Base-by-base conservation (phyloP, 805 yeast genomes). In the Dipodascopsis uninucleata region DNA sequence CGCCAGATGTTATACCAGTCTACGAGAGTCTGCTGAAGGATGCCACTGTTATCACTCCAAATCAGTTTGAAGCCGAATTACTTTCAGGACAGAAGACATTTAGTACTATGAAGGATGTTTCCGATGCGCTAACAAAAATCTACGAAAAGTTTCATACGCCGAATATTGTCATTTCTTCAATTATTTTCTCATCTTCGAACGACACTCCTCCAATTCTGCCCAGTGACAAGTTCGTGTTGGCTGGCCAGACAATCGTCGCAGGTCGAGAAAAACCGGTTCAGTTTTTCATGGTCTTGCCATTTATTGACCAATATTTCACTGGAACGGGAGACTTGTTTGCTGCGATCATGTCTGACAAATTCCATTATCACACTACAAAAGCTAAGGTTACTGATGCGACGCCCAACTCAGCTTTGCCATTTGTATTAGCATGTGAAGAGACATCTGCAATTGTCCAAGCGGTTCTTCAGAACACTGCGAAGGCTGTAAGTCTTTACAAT, bases 301-400 rank as follows among this genome's bases (percentile, higher is more conserved):
- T 72, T 28, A 75, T 86, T 32, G 78, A 81, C 43, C 81, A 90
- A 4, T 87, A 90, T 62, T 90, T 89, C 66, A 86, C 96, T 0
- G 97, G 97, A 1, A 95, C 93, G 0, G 97, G 97, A 5, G 97
- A 89, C 59, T 65, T 89, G 32, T 89, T 90, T 57, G 81, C 95
- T 0, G 90, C 95, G 0, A 63, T 89, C 31, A 62, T 88, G 25
- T 56, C 85, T 4, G 94, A 83, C 62, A 74, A 85, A 54, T 67
- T 81, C 23, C 68, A 64, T 55, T 61, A 32, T 37, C 52, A 55
- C 39, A 18, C 55, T 3, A 36, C 40, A 3, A 52, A 59, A 36
- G 58, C 43, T 4, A 53, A 52, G 25, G 58, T 63, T 20, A 60
- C 61, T 37, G 18, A 25, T 7, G 17, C 12, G 6, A 21, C 45